Percentiles rank a stretch among this genome's conserved stretches.
These are phyloP conservation scores for Debaryomyces sp. DNA, from an alignment of 1,139 yeast genomes.

Conservation along the genomic window DNA sequence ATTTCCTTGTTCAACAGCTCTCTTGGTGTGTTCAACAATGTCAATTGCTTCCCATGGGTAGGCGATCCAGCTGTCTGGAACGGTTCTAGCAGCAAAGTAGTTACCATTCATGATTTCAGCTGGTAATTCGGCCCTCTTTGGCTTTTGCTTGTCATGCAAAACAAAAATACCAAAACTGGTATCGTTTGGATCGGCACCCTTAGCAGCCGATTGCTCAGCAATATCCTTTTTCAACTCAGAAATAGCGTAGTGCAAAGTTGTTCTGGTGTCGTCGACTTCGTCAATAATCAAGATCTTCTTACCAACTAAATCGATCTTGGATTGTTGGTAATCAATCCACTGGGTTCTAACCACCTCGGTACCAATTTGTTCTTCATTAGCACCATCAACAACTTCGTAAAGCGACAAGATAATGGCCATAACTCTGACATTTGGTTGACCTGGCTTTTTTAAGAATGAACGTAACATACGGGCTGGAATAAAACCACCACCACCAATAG, in stretches of 20 bases:
- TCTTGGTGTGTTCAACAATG: slow-evolving; percentile 82
- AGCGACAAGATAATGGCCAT: slow-evolving; percentile 92
- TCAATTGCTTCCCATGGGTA: slow-evolving; percentile 97
- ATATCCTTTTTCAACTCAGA: slow-evolving; percentile 87
- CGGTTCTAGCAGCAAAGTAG: slow-evolving; percentile 88
- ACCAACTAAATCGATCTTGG: slow-evolving; percentile 68
- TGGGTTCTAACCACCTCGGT: slow-evolving; percentile 90
- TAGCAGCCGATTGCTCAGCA: slow-evolving; percentile 52
- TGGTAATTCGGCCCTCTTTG: slow-evolving; percentile 80
- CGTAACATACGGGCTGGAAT: slow-evolving; percentile 95
- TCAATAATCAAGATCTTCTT: slow-evolving; percentile 84
- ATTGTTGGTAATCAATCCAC: slow-evolving; percentile 87
- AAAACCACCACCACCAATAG: slow-evolving; percentile 94
- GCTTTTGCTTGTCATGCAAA: slow-evolving; percentile 88
- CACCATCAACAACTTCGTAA: slow-evolving; percentile 77
- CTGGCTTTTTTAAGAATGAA: slow-evolving; percentile 84
- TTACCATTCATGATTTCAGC: slow-evolving; percentile 66
- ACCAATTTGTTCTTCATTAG: slow-evolving; percentile 68
- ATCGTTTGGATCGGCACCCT: slow-evolving; percentile 50
- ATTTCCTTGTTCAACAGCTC: slow-evolving; percentile 75
- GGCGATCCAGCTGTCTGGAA: slow-evolving; percentile 95
- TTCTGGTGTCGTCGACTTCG: slow-evolving; percentile 95
- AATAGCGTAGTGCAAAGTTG: slow-evolving; percentile 90
- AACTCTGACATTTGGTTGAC: slow-evolving; percentile 85
- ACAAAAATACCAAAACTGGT: slow-evolving; percentile 90